Conservation (phyloP, 257 asterid genomes). For the Rubia yunnanensis region DNA sequence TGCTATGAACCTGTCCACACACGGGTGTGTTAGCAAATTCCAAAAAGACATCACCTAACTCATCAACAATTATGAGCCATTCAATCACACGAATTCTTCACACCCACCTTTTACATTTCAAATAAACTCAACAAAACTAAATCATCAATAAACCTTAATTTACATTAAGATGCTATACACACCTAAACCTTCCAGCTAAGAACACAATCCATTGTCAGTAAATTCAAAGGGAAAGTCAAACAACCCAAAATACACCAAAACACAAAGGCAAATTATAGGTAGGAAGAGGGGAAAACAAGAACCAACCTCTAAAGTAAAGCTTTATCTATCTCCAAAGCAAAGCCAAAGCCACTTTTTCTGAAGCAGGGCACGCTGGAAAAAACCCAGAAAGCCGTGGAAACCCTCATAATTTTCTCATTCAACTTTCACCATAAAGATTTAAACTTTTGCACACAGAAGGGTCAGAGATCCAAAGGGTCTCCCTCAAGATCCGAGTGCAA, state of each 20-base stretch:
- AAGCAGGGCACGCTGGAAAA: conserved; percentile 26
- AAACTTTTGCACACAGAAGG: conserved; percentile 22
- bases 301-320: conserved; percentile 33
- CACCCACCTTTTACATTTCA: not conserved
- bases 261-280: not conserved
- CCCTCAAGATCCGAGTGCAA: conserved; percentile 1
- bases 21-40: not conserved
- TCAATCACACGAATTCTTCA: not conserved
- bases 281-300: not conserved
- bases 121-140: not conserved
- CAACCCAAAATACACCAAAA: not conserved
- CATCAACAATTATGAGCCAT: not conserved
- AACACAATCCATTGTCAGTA: not conserved
- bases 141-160: not conserved
- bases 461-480: conserved; percentile 28
- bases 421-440: conserved; percentile 21
- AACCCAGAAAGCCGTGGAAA: conserved; percentile 35
- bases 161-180: not conserved
- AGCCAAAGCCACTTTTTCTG: conserved; percentile 11
- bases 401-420: conserved; percentile 36
- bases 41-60: conserved; percentile 4
- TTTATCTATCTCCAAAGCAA: conserved; percentile 23
- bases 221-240: conserved; percentile 3
- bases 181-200: not conserved
- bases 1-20: not conserved